These are phyloP conservation scores for Chamaenerion angustifolium DNA, from an alignment of 345 rosid species.

Conservation along the genomic window DNA sequence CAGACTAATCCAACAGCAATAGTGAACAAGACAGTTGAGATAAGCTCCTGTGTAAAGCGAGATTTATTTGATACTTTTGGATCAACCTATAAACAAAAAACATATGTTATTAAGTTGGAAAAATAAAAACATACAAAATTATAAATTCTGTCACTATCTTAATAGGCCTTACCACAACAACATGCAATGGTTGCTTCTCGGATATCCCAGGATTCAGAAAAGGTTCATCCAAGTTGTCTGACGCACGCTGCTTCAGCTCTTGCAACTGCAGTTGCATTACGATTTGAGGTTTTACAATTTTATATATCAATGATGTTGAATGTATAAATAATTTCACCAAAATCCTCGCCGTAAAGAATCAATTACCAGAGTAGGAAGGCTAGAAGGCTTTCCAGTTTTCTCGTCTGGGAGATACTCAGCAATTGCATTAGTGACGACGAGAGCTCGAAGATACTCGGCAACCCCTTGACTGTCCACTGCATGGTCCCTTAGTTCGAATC, in stretches of 20 bases:
- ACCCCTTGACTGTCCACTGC: conserved; percentile 79
- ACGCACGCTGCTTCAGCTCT: conserved; percentile 84
- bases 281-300: too few relatives aligned
- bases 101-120: not conserved
- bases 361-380: conserved; percentile 76
- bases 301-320: not conserved
- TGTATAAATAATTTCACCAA: not conserved
- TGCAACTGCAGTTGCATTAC: conserved; percentile 48
- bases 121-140: not conserved
- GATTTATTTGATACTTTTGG: conserved; percentile 72
- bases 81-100: conserved; percentile 46
- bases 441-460: conserved; percentile 80
- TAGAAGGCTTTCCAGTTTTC: conserved; percentile 61
- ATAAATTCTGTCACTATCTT: not conserved
- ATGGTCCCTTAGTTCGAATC: conserved; percentile 78
- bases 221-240: conserved; percentile 55
- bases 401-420: conserved; percentile 89
- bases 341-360: not conserved
- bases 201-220: conserved; percentile 75
- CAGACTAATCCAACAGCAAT: conserved; percentile 74
- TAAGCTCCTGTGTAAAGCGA: conserved; percentile 77
- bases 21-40: conserved; percentile 81
- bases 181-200: conserved; percentile 91
- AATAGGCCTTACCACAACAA: conserved; percentile 58
- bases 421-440: conserved; percentile 68